These are phyloP conservation scores for Lipomyces oligophaga DNA, from an alignment of 805 yeast genomes.

Conservation along the genomic window DNA sequence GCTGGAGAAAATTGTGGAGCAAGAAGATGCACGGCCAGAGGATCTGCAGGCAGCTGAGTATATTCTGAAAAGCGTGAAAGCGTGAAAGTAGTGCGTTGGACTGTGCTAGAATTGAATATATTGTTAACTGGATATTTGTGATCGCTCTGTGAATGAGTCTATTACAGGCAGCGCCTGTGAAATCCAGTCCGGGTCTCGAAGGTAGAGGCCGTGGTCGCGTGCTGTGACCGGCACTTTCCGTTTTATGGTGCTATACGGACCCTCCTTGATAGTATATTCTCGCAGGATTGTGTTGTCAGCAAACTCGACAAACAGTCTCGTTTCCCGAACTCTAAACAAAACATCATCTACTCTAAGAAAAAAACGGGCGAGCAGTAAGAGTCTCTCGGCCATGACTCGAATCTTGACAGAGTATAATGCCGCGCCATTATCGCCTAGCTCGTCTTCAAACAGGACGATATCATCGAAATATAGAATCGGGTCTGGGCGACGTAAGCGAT, in stretches of 20 bases:
- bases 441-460: slow-evolving; percentile 86
- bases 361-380: slow-evolving; percentile 69
- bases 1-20: slow-evolving; percentile 39
- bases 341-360: slow-evolving; percentile 90
- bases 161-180: slow-evolving; percentile 53
- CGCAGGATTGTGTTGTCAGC: slow-evolving; percentile 59
- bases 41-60: slow-evolving; percentile 43
- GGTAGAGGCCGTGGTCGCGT: slow-evolving; percentile 62
- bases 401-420: slow-evolving; percentile 72
- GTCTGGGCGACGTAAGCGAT: slow-evolving; percentile 65
- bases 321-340: slow-evolving; percentile 74
- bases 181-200: slow-evolving; percentile 88
- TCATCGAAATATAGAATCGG: slow-evolving; percentile 90
- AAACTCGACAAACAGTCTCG: slow-evolving; percentile 78
- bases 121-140: background rate
- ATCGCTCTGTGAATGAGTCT: slow-evolving; percentile 38
- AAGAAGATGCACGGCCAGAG: slow-evolving; percentile 34
- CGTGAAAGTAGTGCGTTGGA: background rate
- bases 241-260: slow-evolving; percentile 47
- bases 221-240: slow-evolving; percentile 46
- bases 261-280: slow-evolving; percentile 72
- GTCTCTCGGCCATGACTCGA: slow-evolving; percentile 80
- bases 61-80: slow-evolving; percentile 24
- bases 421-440: slow-evolving; percentile 93
- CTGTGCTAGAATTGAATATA: background rate